Conservation (phyloP, 176 grass and related monocot genomes). For the Triticum turgidum region DNA sequence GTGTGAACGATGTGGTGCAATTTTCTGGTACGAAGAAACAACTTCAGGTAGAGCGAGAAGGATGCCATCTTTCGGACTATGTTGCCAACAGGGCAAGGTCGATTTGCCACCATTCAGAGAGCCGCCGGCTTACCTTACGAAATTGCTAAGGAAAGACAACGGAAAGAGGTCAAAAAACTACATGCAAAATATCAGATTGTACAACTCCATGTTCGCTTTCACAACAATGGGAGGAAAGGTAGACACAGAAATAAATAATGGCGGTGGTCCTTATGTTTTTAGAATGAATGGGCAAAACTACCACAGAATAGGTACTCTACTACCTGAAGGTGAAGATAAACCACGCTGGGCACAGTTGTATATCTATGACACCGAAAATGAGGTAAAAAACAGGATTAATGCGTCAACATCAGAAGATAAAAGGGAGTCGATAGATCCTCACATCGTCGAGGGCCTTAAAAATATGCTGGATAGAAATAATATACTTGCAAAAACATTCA, state of each 20-base stretch:
- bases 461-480: too few relatives aligned
- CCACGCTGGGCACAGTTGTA: too few relatives aligned
- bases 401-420: too few relatives aligned
- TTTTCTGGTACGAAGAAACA: constrained; percentile 22
- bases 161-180: neutral
- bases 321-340: neutral
- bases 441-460: too few relatives aligned
- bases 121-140: neutral
- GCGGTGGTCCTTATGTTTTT: constrained; percentile 18
- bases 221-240: constrained; percentile 23
- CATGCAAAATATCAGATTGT: constrained; percentile 13
- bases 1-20: constrained; percentile 6
- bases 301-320: constrained; percentile 11
- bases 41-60: neutral
- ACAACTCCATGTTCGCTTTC: constrained; percentile 45
- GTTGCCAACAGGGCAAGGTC: constrained; percentile 4
- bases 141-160: neutral
- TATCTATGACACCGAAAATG: too few relatives aligned
- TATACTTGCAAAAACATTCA: too few relatives aligned
- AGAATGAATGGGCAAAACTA: constrained; percentile 22
- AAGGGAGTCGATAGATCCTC: too few relatives aligned
- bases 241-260: constrained; percentile 18
- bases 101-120: constrained; percentile 5
- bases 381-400: too few relatives aligned
- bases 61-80: neutral